Percentiles rank a stretch among this genome's conserved stretches.
phyloP scores from a whole-genome alignment of 164 flowering plant species.

The Euptelea pleiosperma region DNA sequence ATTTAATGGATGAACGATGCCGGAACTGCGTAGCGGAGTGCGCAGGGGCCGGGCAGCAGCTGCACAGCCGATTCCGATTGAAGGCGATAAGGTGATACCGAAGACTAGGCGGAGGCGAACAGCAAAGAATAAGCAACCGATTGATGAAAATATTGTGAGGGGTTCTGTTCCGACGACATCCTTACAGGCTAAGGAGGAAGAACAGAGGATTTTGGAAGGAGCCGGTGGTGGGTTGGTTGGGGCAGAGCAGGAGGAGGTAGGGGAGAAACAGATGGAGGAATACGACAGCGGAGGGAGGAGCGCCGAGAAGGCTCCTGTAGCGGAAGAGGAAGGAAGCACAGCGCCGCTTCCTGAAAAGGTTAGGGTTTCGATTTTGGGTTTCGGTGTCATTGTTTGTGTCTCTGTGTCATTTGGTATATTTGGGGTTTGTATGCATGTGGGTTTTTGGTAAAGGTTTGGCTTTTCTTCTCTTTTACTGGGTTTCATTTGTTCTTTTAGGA shows the following conservation, averaged over 20 bases:
- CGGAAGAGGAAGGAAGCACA: constrained; percentile 73
- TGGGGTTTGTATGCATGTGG: too few species aligned
- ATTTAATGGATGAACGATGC: constrained; percentile 59
- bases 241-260: constrained; percentile 27
- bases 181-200: constrained; percentile 14
- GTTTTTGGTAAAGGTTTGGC: too few species aligned
- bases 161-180: constrained; percentile 12
- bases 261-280: constrained; percentile 59
- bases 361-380: too few species aligned
- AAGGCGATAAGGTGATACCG: constrained; percentile 9
- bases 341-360: constrained; percentile 88
- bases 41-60: constrained; percentile 47
- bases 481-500: too few species aligned
- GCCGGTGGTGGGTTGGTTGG: constrained; percentile 9
- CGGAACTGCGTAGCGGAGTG: constrained; percentile 57
- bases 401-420: too few species aligned
- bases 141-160: constrained; percentile 23
- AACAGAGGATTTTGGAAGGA: constrained; percentile 19
- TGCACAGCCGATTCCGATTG: constrained; percentile 17
- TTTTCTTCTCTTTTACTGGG: too few species aligned
- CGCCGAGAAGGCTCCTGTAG: constrained; percentile 49
- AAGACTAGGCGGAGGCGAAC: constrained; percentile 26
- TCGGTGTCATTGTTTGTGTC: too few species aligned
- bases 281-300: constrained; percentile 60
- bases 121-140: constrained; percentile 20